A percentile compares a stretch with the other conserved stretches of the same genome.
Conservation (phyloP, 768 basidiomycete genomes). For the Naganishia vishniacii region DNA sequence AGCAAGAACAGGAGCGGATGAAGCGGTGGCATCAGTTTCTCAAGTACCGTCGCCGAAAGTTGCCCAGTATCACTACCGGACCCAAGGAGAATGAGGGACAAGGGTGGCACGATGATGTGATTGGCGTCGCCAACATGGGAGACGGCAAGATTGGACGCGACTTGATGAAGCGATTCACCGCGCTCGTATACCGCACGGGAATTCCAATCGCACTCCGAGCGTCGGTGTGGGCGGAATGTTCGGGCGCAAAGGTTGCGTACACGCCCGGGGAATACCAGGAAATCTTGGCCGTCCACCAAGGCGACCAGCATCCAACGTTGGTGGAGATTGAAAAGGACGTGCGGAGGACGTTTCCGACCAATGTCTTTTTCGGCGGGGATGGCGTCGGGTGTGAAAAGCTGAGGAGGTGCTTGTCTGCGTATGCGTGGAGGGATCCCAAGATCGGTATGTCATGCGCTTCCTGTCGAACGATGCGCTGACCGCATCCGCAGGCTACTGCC, state of each 20-base stretch:
- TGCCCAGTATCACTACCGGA: constrained; percentile 46
- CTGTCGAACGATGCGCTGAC: constrained; percentile 12
- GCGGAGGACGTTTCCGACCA: constrained; percentile 78
- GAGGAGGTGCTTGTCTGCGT: constrained; percentile 79
- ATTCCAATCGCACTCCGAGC: constrained; percentile 82
- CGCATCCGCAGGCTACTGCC: constrained; percentile 22
- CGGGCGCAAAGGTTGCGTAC: constrained; percentile 81
- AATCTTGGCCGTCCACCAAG: constrained; percentile 55
- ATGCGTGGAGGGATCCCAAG: constrained; percentile 86
- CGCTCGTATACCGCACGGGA: constrained; percentile 67
- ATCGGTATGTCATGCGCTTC: constrained; percentile 71
- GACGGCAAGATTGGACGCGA: constrained; percentile 58
- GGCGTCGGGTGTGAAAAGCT: constrained; percentile 90
- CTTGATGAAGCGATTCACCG: constrained; percentile 71
- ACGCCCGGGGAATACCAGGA: constrained; percentile 88
- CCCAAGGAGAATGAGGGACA: constrained; percentile 44
- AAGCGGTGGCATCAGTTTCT: constrained; percentile 88
- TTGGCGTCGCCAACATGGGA: constrained; percentile 87
- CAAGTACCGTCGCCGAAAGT: constrained; percentile 42
- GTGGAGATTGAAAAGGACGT: constrained; percentile 91
- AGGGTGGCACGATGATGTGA: constrained; percentile 70
- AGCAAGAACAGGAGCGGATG: constrained; percentile 58
- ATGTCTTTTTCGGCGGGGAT: constrained; percentile 95
- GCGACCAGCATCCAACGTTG: constrained; percentile 45
- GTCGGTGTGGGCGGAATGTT: constrained; percentile 89